Evolutionary conservation across 2,329 filamentous ascomycete species (phyloP), one percentile per base, ranked within the genome.

Genomic region (Penicillium sclerotiorum): DNA sequence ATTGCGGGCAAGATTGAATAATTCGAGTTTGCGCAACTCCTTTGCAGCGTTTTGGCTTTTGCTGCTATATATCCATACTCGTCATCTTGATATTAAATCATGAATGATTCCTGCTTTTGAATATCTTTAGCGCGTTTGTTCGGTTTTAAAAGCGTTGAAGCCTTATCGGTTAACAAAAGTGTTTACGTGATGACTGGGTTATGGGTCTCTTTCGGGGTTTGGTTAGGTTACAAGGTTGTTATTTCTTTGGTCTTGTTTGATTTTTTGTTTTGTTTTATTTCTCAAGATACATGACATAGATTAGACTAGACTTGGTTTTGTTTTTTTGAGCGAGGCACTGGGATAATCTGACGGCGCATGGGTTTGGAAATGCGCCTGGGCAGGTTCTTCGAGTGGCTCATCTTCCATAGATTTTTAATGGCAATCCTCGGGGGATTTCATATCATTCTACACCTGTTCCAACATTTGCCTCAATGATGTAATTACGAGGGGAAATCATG

Each of bases 91-190:
- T 32, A 30, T 42, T 42, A 5, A 28, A n/a, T 15, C 45, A 12
- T 23, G 27, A 30, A 51, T 50, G 20, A 36, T 20, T 48, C 46
- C 33, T 42, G 35, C 46, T 32, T 42, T n/a, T n/a, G n/a, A n/a
- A 49, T 47, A 33, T 38, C 18, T 39, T 52, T 52, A 36, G 50
- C 51, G 49, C 50, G 51, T 20, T 38, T 44, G 23, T 54, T 60
- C 51, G 23, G 30, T 38, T 46, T 50, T 35, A 44, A 38, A 51
- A 57, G 56, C 57, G 57, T 53, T 60, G 44, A 40, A 60, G 56
- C 56, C 53, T 51, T 20, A 27, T 47, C 47, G 38, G 23, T 46
- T 43, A 43, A 42, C 32, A 60, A 60, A 60, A 60, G 51, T 57
- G 27, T 27, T 48, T 50, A 46, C 38, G 39, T 47, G 25, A 47